Evolutionary conservation across 2,329 filamentous ascomycete genomes (phyloP).

Genomic region (Neopestalotiopsis sp.): DNA sequence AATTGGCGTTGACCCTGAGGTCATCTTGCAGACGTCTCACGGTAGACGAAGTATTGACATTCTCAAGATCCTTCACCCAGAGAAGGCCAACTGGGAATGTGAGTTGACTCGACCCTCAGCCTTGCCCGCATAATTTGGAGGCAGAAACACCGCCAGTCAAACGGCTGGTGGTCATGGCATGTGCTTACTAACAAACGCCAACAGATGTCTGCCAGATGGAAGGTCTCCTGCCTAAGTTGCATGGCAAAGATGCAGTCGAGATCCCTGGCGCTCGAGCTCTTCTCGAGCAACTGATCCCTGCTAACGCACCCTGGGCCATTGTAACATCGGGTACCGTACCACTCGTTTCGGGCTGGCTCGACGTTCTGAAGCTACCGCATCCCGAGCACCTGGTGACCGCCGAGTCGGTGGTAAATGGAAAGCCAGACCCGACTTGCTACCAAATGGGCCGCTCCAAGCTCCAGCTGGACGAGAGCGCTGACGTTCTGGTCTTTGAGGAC

Average conservation of each 20-base stretch:
- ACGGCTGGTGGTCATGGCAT: not conserved
- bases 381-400: conserved; percentile 74
- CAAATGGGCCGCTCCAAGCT: conserved; percentile 68
- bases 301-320: conserved; percentile 79
- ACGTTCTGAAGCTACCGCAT: conserved; percentile 66
- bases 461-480: conserved; percentile 50
- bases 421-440: conserved; percentile 80
- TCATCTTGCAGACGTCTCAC: conserved; percentile 90
- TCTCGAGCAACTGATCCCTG: conserved; percentile 67
- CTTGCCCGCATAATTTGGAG: not conserved
- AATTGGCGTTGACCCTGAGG: conserved; percentile 81
- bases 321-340: conserved; percentile 75
- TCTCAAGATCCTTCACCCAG: conserved; percentile 77
- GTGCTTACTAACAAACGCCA: conserved; percentile 12
- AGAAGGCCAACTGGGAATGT: conserved; percentile 94
- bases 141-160: not conserved
- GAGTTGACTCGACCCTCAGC: conserved; percentile 44
- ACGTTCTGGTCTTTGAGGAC: conserved; percentile 83
- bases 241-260: conserved; percentile 79
- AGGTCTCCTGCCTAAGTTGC: conserved; percentile 74
- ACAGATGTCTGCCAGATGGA: conserved; percentile 82
- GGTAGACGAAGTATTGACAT: conserved; percentile 89
- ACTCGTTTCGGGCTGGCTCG: conserved; percentile 75
- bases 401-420: conserved; percentile 76
- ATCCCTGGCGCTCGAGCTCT: conserved; percentile 82